These are phyloP conservation scores for Didymella pomorum DNA, from an alignment of 2,329 filamentous ascomycete species.

Conservation along the genomic window DNA sequence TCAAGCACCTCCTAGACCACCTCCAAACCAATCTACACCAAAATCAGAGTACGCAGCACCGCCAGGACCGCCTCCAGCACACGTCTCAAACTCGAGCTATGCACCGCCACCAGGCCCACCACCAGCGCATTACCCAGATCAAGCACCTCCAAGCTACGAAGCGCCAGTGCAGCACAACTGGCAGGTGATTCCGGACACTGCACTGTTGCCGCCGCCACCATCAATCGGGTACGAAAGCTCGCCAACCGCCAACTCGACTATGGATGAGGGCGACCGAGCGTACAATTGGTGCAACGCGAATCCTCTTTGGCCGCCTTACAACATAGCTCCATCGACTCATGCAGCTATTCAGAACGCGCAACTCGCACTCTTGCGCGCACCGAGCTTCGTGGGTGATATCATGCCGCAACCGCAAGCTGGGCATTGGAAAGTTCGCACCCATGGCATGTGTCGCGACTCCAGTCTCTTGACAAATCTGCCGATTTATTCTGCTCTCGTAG, in stretches of 20 bases:
- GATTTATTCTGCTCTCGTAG: conserved; percentile 67
- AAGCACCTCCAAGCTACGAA: conserved; percentile 47
- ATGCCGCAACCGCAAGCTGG: conserved; percentile 56
- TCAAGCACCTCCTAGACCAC: conserved; percentile 42
- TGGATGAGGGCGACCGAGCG: conserved; percentile 69
- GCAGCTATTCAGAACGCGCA: conserved; percentile 61
- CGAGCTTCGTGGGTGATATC: conserved; percentile 49
- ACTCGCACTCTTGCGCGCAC: conserved; percentile 52
- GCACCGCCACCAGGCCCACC: conserved; percentile 42
- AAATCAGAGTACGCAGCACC: conserved; percentile 27
- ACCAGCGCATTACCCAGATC: conserved; percentile 38
- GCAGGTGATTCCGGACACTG: conserved; percentile 75
- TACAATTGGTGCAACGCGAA: conserved; percentile 70
- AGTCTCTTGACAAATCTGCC: conserved; percentile 74
- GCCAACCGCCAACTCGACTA: conserved; percentile 73
- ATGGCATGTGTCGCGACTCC: conserved; percentile 61
- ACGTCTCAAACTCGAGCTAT: conserved; percentile 24
- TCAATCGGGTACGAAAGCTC: conserved; percentile 71
- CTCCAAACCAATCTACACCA: conserved; percentile 35
- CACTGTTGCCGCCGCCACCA: conserved; percentile 76
- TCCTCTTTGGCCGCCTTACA: conserved; percentile 64
- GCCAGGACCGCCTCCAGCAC: conserved; percentile 30
- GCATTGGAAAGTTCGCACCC: conserved; percentile 56
- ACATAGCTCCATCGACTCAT: conserved; percentile 57
- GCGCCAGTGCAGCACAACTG: conserved; percentile 74